phyloP scores from a whole-genome alignment of 441 rosid genomes.

The Adansonia grandidieri region DNA sequence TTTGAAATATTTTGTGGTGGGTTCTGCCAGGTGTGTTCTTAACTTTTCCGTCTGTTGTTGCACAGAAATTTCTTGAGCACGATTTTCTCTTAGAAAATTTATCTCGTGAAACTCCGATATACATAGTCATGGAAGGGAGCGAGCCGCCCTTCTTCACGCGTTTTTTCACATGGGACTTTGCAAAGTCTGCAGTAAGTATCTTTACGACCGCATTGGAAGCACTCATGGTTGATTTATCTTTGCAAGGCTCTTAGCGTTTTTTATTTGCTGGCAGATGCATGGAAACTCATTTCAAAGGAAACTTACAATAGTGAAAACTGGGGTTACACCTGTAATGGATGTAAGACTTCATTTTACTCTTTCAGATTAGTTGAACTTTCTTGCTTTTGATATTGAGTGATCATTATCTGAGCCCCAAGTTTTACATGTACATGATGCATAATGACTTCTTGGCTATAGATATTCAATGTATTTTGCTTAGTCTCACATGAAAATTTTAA shows the following conservation, averaged over 20 bases:
- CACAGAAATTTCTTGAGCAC: slow-evolving; percentile 80
- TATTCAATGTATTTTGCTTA: background rate
- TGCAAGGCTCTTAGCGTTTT: slow-evolving; percentile 24
- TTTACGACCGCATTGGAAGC: slow-evolving; percentile 7
- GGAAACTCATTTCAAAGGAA: slow-evolving; percentile 95
- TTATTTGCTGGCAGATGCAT: slow-evolving; percentile 67
- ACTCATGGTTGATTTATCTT: slow-evolving; percentile 22
- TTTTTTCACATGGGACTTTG: slow-evolving; percentile 91
- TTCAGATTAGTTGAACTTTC: slow-evolving; percentile 17
- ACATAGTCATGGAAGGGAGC: slow-evolving; percentile 80
- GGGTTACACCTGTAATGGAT: slow-evolving; percentile 69
- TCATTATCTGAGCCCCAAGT: slow-evolving; percentile 14
- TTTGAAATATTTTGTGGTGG: slow-evolving; percentile 2
- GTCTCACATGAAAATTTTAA: background rate
- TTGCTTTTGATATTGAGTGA: background rate
- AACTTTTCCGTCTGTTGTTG: slow-evolving; percentile 24
- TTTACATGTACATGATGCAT: slow-evolving; percentile 9
- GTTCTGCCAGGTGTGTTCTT: slow-evolving; percentile 17
- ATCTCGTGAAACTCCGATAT: slow-evolving; percentile 69
- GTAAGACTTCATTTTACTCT: slow-evolving; percentile 49
- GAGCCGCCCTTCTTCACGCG: slow-evolving; percentile 96
- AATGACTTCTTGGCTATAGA: background rate
- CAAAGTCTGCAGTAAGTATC: slow-evolving; percentile 67
- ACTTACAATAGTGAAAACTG: slow-evolving; percentile 73
- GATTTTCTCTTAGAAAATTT: slow-evolving; percentile 82